A percentile compares a stretch with the other conserved stretches of the same genome.
Conservation (phyloP, 768 basidiomycete species). For the Pisolithus tinctorius region DNA sequence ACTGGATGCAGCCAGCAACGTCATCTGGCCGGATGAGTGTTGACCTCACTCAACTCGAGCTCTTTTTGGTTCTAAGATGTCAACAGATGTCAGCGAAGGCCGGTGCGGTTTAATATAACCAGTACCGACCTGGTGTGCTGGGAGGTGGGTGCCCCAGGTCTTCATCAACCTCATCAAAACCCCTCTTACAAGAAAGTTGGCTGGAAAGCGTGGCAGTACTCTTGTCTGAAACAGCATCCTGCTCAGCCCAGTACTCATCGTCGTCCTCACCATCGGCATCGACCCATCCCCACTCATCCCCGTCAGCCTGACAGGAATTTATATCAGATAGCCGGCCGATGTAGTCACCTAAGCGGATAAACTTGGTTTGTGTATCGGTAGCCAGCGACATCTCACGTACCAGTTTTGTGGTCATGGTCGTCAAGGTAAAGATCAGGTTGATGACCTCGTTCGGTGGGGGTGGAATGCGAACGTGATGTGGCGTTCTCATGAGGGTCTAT, state of each 20-base stretch:
- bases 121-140: slow-evolving; percentile 40
- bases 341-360: neutral
- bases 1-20: neutral
- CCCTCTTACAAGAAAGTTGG: slow-evolving; percentile 43
- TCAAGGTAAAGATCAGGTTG: slow-evolving; percentile 4
- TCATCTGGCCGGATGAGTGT: neutral
- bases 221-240: slow-evolving; percentile 42
- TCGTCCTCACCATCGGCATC: slow-evolving; percentile 44
- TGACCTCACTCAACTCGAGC: slow-evolving; percentile 31
- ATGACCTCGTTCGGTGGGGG: slow-evolving; percentile 6
- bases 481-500: slow-evolving; percentile 7
- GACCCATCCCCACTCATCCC: slow-evolving; percentile 30
- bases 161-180: slow-evolving; percentile 42
- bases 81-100: neutral
- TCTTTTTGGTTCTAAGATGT: slow-evolving; percentile 36
- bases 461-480: slow-evolving; percentile 3
- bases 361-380: neutral
- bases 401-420: slow-evolving; percentile 24
- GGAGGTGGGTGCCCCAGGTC: slow-evolving; percentile 26
- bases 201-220: slow-evolving; percentile 54
- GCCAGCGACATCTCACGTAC: slow-evolving; percentile 10
- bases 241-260: slow-evolving; percentile 37
- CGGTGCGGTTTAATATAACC: neutral
- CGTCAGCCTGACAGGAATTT: slow-evolving; percentile 13
- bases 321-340: slow-evolving; percentile 8